Base-by-base conservation (phyloP, 1,284 basidiomycete genomes). In the Porphyrellus sp. region DNA sequence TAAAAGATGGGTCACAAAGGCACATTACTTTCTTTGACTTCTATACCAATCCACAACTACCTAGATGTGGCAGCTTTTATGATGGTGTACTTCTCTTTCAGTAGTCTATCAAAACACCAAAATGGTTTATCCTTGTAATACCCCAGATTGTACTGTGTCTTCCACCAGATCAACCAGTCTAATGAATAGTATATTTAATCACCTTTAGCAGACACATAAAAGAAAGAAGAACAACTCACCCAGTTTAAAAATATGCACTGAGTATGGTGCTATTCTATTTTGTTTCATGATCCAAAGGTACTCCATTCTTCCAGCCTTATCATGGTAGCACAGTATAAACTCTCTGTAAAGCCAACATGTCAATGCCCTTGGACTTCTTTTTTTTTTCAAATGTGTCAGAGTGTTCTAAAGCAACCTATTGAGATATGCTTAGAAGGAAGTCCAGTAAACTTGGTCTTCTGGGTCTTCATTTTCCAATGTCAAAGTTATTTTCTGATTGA, bases 321-420 rank as follows among this genome's bases (percentile, higher is more conserved):
- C 53, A 44, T 54, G 53, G 4, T 24, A 7, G 30, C 49, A 54
- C 2, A 54, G 35, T 40, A 54, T 52, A 25, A 54, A 54, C 11
- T 54, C 50, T 27, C 53, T 54, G 15, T 54, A 40, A 9, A 54
- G 53, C 53, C 53, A 54, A 15, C 45, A 39, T 27, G 1, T 4
- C 4, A 54, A 20, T 15, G 28, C 45, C n/a, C 16, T 16, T 4
- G 53, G 53, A 1, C 8, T 23, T 18, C 8, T 8, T 34, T 24
- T 28, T 15, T 16, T 2, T 11, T 34, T 0, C 1, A 52, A n/a
- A 15, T 2, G 1, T 2, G 1, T 23, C 4, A 54, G n/a, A 5
- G 45, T 47, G 9, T 46, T 47, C 23, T 30, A 6, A 12, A 54
- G 30, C 8, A 52, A 13, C 11, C 25, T 6, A 7, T 53, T 54